phyloP scores from a whole-genome alignment of 1,139 yeast genomes.

The Blastobotrys persicus region DNA sequence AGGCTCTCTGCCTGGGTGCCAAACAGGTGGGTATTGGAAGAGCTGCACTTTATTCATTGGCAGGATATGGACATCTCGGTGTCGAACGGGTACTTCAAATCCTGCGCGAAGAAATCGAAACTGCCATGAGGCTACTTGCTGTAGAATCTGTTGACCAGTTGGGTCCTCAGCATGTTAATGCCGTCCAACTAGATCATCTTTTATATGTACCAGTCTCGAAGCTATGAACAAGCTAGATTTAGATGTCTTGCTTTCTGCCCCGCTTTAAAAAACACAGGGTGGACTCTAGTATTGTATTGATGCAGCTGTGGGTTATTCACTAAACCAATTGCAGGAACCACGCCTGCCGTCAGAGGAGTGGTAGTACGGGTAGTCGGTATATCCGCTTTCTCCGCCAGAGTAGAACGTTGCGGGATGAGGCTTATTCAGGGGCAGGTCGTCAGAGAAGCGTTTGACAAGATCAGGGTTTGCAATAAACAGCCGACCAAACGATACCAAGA shows the following conservation, averaged over 20 bases:
- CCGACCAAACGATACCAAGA: conserved; percentile 48
- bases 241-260: no score
- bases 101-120: conserved; percentile 46
- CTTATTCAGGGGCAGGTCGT: conserved; percentile 32
- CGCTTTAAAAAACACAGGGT: no score
- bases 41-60: conserved; percentile 49
- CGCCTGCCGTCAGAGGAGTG: neutral
- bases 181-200: conserved; percentile 24
- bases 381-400: neutral
- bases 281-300: no score
- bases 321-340: neutral
- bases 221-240: neutral
- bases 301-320: neutral
- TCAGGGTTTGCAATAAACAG: conserved; percentile 51
- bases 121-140: conserved; percentile 50
- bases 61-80: conserved; percentile 52
- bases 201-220: conserved; percentile 13
- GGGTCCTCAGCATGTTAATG: conserved; percentile 33
- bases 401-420: neutral
- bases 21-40: conserved; percentile 55
- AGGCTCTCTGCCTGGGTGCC: conserved; percentile 58
- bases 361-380: neutral
- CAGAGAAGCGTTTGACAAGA: conserved; percentile 41
- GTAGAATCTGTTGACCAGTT: conserved; percentile 43
- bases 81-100: conserved; percentile 46